Evolutionary conservation across 331 rosid species (phyloP).

Genomic region (Prunus yedoensis): DNA sequence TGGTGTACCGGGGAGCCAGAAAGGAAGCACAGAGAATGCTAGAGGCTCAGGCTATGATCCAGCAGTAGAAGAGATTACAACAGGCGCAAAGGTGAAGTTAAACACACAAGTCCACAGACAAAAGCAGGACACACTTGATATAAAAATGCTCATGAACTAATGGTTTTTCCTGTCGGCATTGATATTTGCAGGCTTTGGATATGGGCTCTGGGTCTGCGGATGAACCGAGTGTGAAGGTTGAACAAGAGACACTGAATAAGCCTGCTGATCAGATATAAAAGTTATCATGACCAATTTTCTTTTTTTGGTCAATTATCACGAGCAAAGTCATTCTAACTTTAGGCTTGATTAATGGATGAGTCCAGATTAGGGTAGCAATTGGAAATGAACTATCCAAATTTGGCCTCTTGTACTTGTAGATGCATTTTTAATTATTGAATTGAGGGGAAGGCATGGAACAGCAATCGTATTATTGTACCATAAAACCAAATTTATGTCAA

Average conservation of each 20-base stretch:
- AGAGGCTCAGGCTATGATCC: conserved; percentile 40
- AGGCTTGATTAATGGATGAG: background rate
- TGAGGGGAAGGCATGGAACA: background rate
- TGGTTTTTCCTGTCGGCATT: background rate
- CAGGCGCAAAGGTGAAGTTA: conserved; percentile 55
- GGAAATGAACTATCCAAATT: background rate
- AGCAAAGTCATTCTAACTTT: background rate
- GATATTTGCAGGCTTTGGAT: conserved; percentile 59
- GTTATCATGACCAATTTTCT: background rate
- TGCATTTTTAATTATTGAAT: background rate
- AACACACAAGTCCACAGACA: conserved; percentile 1
- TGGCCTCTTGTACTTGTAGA: background rate
- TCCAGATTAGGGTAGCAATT: background rate
- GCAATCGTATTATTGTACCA: conserved; percentile 1
- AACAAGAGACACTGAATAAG: conserved; percentile 51
- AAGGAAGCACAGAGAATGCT: conserved; percentile 55
- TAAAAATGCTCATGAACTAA: background rate
- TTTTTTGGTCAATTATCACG: background rate
- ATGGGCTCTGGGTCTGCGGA: conserved; percentile 48
- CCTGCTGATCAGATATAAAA: conserved; percentile 46
- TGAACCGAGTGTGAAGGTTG: conserved; percentile 56
- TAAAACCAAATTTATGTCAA: background rate
- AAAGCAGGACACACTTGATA: background rate
- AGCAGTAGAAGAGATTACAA: conserved; percentile 49
- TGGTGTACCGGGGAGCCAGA: conserved; percentile 45